phyloP scores from a whole-genome alignment of 805 yeast genomes.

The Metschnikowia arizonensis region DNA sequence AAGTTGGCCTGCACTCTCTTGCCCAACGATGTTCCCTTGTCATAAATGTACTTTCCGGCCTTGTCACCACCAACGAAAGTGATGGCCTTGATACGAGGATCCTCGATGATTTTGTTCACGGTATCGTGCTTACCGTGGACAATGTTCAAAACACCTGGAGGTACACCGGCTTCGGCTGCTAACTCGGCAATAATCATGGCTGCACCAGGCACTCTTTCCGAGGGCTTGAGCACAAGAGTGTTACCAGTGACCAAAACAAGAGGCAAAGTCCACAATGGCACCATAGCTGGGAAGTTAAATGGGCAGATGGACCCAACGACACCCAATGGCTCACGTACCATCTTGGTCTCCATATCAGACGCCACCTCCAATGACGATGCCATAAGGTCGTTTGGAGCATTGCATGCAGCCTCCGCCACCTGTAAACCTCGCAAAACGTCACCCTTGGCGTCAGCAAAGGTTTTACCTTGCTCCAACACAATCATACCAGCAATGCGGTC shows the following conservation, averaged over 20 bases:
- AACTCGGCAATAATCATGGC: slow-evolving; percentile 71
- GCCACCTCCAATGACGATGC: slow-evolving; percentile 66
- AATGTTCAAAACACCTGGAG: slow-evolving; percentile 66
- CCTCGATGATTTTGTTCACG: slow-evolving; percentile 65
- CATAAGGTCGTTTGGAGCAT: slow-evolving; percentile 58
- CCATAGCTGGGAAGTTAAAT: slow-evolving; percentile 84
- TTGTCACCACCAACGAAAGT: slow-evolving; percentile 78
- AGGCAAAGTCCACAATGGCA: slow-evolving; percentile 63
- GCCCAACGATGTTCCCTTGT: slow-evolving; percentile 60
- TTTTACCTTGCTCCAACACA: slow-evolving; percentile 58
- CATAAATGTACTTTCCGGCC: slow-evolving; percentile 72
- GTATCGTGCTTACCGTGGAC: slow-evolving; percentile 73
- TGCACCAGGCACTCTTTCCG: slow-evolving; percentile 77
- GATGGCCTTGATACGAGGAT: slow-evolving; percentile 70
- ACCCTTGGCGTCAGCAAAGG: slow-evolving; percentile 70
- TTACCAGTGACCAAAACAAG: slow-evolving; percentile 66
- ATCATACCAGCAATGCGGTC: slow-evolving; percentile 60
- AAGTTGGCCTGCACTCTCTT: slow-evolving; percentile 74
- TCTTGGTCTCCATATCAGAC: slow-evolving; percentile 70
- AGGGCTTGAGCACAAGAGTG: slow-evolving; percentile 56
- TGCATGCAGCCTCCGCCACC: slow-evolving; percentile 73
- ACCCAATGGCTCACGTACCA: slow-evolving; percentile 72
- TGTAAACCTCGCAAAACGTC: slow-evolving; percentile 72
- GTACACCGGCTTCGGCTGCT: slow-evolving; percentile 69
- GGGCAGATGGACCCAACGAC: slow-evolving; percentile 77